A percentile compares a stretch with the other conserved stretches of the same genome.
Conservation (phyloP, 2,329 filamentous ascomycete genomes). For the Colletotrichum orbiculare region DNA sequence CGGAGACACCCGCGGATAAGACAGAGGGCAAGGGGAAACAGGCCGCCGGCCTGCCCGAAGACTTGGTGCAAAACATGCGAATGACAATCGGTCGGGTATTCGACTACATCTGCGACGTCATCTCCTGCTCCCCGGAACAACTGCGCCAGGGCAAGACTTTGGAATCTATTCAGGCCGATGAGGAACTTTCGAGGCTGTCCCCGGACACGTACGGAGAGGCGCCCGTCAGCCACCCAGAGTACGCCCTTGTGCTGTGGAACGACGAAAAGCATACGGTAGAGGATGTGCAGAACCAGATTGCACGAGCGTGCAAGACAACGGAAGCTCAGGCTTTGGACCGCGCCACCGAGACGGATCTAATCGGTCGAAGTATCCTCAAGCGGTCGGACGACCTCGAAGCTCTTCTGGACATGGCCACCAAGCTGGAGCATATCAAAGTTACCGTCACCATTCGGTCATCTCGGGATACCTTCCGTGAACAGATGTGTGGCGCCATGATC, state of each 20-base stretch:
- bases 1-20: slow-evolving; percentile 63
- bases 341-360: slow-evolving; percentile 88
- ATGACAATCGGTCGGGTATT: slow-evolving; percentile 88
- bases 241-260: slow-evolving; percentile 92
- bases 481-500: slow-evolving; percentile 98
- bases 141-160: slow-evolving; percentile 86
- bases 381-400: slow-evolving; percentile 78
- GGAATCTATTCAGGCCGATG: slow-evolving; percentile 84
- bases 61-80: slow-evolving; percentile 80
- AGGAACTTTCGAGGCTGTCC: slow-evolving; percentile 80
- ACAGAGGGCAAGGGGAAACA: slow-evolving; percentile 72
- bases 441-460: slow-evolving; percentile 95
- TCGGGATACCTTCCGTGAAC: slow-evolving; percentile 94
- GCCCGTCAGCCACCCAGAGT: slow-evolving; percentile 77
- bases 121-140: slow-evolving; percentile 97
- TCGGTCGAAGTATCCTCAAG: slow-evolving; percentile 87
- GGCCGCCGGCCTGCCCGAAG: slow-evolving; percentile 73
- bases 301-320: slow-evolving; percentile 83
- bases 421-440: slow-evolving; percentile 95
- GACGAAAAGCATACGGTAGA: slow-evolving; percentile 97
- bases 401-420: slow-evolving; percentile 81
- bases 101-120: slow-evolving; percentile 97
- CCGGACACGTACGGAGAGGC: slow-evolving; percentile 77
- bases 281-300: slow-evolving; percentile 91
- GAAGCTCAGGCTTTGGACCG: slow-evolving; percentile 75